phyloP scores from a whole-genome alignment of 179 eudicot genomes.

The Carnegiea gigantea region DNA sequence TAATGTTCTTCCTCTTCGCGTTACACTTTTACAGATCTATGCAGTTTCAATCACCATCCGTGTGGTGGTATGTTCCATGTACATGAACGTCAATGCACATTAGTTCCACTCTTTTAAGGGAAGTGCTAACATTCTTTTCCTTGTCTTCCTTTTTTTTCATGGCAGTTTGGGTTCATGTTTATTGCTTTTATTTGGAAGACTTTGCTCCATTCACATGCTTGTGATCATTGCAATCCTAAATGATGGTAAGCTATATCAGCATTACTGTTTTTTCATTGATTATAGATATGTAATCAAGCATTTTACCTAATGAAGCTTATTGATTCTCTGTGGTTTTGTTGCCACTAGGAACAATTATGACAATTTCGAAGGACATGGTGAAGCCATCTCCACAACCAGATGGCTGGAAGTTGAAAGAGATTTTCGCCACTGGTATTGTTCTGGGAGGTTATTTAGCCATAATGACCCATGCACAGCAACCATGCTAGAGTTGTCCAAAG shows the following conservation, averaged over 20 bases:
- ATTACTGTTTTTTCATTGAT: no score
- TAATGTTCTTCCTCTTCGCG: no score
- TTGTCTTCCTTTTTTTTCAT: neutral
- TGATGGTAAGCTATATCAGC: no score
- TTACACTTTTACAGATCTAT: no score
- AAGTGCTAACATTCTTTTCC: neutral
- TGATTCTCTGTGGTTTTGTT: neutral
- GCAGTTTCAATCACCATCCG: no score
- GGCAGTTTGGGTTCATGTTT: conserved; percentile 74
- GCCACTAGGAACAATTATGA: conserved; percentile 47
- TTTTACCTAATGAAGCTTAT: neutral
- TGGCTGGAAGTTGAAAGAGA: no score
- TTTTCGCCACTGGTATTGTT: conserved; percentile 44
- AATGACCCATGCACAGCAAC: conserved; percentile 25
- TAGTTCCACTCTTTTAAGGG: no score
- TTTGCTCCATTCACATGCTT: conserved; percentile 84
- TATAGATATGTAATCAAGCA: no score
- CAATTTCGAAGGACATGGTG: conserved; percentile 48
- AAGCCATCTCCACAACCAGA: conserved; percentile 46
- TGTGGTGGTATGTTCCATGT: no score
- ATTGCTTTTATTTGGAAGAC: conserved; percentile 77
- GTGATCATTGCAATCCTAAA: no score
- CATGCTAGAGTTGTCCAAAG: no score
- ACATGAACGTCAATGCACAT: no score
- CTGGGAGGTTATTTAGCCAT: conserved; percentile 43